Conservation (phyloP, 2,329 filamentous ascomycete species). For the Alternaria angustiovoidea region DNA sequence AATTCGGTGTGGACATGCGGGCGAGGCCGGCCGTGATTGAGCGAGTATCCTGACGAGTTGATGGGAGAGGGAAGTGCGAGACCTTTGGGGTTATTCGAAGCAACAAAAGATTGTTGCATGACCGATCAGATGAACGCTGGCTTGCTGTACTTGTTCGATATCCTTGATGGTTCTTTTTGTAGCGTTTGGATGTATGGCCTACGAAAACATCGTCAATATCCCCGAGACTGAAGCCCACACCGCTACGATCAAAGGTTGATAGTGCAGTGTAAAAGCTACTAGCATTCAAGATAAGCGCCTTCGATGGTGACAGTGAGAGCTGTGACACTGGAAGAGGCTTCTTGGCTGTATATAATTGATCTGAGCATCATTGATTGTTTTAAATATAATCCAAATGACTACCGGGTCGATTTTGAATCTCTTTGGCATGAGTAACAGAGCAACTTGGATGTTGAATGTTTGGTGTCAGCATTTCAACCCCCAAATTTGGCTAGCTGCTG, state of each 20-base stretch:
- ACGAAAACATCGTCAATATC: too few relatives aligned
- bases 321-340: neutral
- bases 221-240: neutral
- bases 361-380: neutral
- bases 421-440: neutral
- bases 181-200: neutral
- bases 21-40: neutral
- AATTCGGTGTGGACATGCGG: neutral
- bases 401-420: rapidly evolving
- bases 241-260: too few relatives aligned
- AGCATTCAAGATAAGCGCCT: neutral
- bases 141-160: neutral
- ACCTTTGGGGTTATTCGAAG: neutral
- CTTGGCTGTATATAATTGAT: neutral
- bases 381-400: neutral
- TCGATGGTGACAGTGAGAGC: neutral
- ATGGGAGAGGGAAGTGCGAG: too few relatives aligned
- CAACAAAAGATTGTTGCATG: rapidly evolving
- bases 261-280: neutral
- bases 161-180: neutral
- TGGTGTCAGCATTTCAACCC: neutral
- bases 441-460: neutral
- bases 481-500: neutral
- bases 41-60: neutral
- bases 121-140: rapidly evolving